phyloP scores from a whole-genome alignment of 2,329 filamentous ascomycete species.

The Dactylellina parvicollis region DNA sequence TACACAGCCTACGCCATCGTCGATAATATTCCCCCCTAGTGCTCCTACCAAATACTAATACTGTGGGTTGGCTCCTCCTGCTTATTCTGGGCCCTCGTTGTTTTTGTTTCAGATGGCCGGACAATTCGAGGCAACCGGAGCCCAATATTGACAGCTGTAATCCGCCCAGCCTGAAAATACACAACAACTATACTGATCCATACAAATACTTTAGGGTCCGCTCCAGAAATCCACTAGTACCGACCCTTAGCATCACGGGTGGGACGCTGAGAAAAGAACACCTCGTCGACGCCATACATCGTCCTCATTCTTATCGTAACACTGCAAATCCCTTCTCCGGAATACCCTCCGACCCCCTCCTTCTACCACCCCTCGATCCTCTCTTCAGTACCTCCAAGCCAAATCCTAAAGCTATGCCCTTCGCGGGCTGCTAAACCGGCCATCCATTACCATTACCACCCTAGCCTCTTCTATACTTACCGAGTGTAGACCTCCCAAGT shows the following conservation, averaged over 20 bases:
- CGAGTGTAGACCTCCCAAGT: conserved; percentile 32
- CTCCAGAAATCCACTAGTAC: conserved; percentile 2
- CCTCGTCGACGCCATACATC: conserved; percentile 20
- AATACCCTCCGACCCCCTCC: background rate
- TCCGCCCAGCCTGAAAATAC: conserved; percentile 6
- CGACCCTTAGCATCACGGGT: conserved; percentile 5
- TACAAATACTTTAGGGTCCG: conserved; percentile 15
- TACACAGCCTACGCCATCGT: background rate
- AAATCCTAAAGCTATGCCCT: conserved; percentile 50
- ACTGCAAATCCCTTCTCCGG: background rate
- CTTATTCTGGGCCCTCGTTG: conserved; percentile 52
- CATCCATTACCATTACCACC: conserved; percentile 27
- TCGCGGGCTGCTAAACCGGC: conserved; percentile 46
- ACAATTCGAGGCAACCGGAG: conserved; percentile 48
- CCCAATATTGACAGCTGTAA: conserved; percentile 52
- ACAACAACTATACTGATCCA: conserved; percentile 12
- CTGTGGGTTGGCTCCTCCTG: conserved; percentile 37
- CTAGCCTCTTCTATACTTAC: conserved; percentile 41
- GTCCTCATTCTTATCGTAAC: conserved; percentile 2
- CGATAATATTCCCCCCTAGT: no score
- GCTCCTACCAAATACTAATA: conserved; percentile 1
- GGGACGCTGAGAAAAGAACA: conserved; percentile 22
- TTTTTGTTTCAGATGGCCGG: conserved; percentile 54
- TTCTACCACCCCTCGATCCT: conserved; percentile 1
- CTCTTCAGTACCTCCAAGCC: conserved; percentile 26